Evolutionary conservation across 306 rosid species (phyloP).

Genomic region (Prunus mongolica): DNA sequence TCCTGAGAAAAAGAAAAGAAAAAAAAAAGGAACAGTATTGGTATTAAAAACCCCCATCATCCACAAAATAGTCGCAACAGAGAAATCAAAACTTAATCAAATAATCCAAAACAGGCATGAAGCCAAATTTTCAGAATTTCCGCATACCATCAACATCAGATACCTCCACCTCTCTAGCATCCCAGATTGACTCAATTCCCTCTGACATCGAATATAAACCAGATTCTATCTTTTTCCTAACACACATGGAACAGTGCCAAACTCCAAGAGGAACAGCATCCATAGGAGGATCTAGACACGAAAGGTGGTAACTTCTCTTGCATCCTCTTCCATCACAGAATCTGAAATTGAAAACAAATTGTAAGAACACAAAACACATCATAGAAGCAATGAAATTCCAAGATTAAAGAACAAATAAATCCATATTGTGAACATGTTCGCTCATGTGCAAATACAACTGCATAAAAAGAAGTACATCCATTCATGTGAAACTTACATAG

Average conservation of each 20-base stretch:
- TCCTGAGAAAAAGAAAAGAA: constrained; percentile 23
- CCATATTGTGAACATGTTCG: not conserved
- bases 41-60: constrained; percentile 4
- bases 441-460: not conserved
- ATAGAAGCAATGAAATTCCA: constrained; percentile 14
- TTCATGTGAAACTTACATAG: not conserved
- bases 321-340: constrained; percentile 69
- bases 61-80: not conserved
- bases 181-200: constrained; percentile 57
- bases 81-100: not conserved
- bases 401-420: not conserved
- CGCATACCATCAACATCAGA: constrained; percentile 46
- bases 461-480: not conserved
- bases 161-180: constrained; percentile 38
- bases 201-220: constrained; percentile 62
- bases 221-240: constrained; percentile 49
- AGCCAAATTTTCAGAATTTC: not conserved
- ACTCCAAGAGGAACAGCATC: constrained; percentile 49
- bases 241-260: constrained; percentile 63
- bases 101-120: not conserved
- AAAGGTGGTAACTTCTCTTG: constrained; percentile 51
- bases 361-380: not conserved
- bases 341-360: constrained; percentile 32
- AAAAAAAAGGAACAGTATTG: constrained; percentile 1
- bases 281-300: constrained; percentile 71